Evolutionary conservation across 1,284 basidiomycete genomes (phyloP).

Genomic region (Crucibulum parvulum): DNA sequence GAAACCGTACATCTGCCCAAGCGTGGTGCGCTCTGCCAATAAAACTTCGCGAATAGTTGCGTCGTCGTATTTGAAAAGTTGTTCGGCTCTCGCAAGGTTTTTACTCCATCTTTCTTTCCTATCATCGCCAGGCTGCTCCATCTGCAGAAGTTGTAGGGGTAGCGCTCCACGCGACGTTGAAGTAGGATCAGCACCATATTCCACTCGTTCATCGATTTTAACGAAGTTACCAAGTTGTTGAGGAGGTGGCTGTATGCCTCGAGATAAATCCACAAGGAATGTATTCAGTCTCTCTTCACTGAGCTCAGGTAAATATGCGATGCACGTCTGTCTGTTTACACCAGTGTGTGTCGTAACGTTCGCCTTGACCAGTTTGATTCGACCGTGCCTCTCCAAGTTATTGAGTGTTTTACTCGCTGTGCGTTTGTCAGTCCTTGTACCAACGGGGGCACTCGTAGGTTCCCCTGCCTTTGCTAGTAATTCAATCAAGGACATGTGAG

Average conservation of each 20-base stretch:
- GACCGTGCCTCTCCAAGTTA: slow-evolving; percentile 64
- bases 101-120: slow-evolving; percentile 51
- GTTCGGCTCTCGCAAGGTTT: slow-evolving; percentile 48
- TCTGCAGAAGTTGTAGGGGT: slow-evolving; percentile 48
- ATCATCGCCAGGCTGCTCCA: slow-evolving; percentile 46
- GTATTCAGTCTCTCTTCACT: slow-evolving; percentile 55
- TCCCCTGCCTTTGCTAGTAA: slow-evolving; percentile 62
- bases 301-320: slow-evolving; percentile 66
- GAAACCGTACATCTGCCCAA: slow-evolving; percentile 74
- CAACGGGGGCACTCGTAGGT: slow-evolving; percentile 69
- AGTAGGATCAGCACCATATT: slow-evolving; percentile 53
- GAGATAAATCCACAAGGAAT: slow-evolving; percentile 60
- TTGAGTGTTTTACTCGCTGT: slow-evolving; percentile 67
- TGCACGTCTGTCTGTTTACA: slow-evolving; percentile 55
- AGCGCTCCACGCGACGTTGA: slow-evolving; percentile 36
- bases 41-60: slow-evolving; percentile 63
- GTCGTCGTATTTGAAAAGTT: slow-evolving; percentile 59
- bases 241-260: slow-evolving; percentile 36
- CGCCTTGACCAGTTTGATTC: slow-evolving; percentile 71
- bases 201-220: slow-evolving; percentile 58
- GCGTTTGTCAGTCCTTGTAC: slow-evolving; percentile 74
- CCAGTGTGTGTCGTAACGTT: slow-evolving; percentile 61
- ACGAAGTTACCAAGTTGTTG: slow-evolving; percentile 36
- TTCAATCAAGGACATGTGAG: slow-evolving; percentile 65
- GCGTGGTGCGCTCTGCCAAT: slow-evolving; percentile 66